Evolutionary conservation across 352 stramenopile genomes (phyloP).

Genomic region (Phytophthora crassamura): DNA sequence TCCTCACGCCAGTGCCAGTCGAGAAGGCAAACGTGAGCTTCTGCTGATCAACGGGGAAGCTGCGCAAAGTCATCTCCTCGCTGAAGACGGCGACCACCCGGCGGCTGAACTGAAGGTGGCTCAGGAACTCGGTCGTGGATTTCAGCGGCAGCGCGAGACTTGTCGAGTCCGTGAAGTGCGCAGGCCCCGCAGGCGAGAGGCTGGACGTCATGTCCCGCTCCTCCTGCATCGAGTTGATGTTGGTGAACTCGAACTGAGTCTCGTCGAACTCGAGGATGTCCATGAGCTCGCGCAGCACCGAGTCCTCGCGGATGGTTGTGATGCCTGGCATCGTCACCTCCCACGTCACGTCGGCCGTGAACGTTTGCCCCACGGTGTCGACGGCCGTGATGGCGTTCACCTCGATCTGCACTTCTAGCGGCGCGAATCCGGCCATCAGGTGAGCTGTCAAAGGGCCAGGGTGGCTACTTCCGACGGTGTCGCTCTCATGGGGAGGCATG

Average conservation of each 20-base stretch:
- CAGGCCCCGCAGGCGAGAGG: conserved; percentile 32
- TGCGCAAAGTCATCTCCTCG: conserved; percentile 63
- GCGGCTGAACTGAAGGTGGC: conserved; percentile 49
- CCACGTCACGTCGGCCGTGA: conserved; percentile 58
- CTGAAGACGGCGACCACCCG: conserved; percentile 54
- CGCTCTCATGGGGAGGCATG: conserved; percentile 25
- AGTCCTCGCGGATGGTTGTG: conserved; percentile 51
- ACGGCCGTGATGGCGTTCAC: conserved; percentile 49
- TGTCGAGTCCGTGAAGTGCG: conserved; percentile 38
- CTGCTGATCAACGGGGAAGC: conserved; percentile 70
- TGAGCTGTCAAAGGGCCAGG: conserved; percentile 33
- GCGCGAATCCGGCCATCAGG: conserved; percentile 45
- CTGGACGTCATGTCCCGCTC: conserved; percentile 42
- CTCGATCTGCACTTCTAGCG: conserved; percentile 43
- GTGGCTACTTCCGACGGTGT: conserved; percentile 16
- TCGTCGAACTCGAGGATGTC: conserved; percentile 51
- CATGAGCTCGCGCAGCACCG: conserved; percentile 46
- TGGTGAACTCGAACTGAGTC: conserved; percentile 52
- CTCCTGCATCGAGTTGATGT: conserved; percentile 46
- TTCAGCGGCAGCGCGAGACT: conserved; percentile 25
- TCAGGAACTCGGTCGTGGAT: conserved; percentile 28
- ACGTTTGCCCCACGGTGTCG: conserved; percentile 54
- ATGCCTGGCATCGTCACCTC: conserved; percentile 48
- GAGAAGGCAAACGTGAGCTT: conserved; percentile 63
- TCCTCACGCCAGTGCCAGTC: conserved; percentile 38